A percentile compares a stretch with the other conserved stretches of the same genome.
Evolutionary conservation across 257 asterid genomes (phyloP).

Genomic region (Petrea volubilis): DNA sequence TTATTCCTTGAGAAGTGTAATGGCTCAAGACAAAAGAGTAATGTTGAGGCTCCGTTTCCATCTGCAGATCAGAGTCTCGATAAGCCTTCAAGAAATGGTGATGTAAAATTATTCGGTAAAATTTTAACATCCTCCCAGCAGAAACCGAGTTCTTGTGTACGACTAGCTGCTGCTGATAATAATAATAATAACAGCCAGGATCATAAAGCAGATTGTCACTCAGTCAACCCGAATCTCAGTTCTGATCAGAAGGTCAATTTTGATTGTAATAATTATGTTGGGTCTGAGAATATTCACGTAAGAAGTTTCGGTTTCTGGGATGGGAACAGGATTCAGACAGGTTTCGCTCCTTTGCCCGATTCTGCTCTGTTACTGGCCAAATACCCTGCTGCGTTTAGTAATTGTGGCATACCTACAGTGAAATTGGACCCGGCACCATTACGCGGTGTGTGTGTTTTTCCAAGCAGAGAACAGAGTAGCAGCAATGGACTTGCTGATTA

Average conservation of each 20-base stretch:
- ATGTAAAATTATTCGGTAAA: constrained; percentile 69
- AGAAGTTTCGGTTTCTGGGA: constrained; percentile 55
- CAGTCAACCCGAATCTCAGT: neutral
- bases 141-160: constrained; percentile 28
- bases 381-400: constrained; percentile 60
- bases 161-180: no score
- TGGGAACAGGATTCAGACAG: constrained; percentile 40
- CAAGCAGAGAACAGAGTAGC: no score
- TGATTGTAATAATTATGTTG: constrained; percentile 25
- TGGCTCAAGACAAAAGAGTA: constrained; percentile 26
- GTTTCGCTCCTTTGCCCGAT: constrained; percentile 46
- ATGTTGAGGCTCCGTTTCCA: constrained; percentile 28
- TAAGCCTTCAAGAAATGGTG: constrained; percentile 47
- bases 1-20: constrained; percentile 40
- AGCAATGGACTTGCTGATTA: neutral
- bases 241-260: constrained; percentile 19
- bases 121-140: constrained; percentile 45
- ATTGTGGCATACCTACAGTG: constrained; percentile 12
- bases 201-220: neutral
- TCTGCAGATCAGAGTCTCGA: constrained; percentile 33
- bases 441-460: neutral
- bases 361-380: constrained; percentile 48
- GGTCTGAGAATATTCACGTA: constrained; percentile 40
- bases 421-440: constrained; percentile 7
- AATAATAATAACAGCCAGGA: constrained; percentile 25